phyloP scores from a whole-genome alignment of 306 rosid genomes.

The Gleditsia sinensis region DNA sequence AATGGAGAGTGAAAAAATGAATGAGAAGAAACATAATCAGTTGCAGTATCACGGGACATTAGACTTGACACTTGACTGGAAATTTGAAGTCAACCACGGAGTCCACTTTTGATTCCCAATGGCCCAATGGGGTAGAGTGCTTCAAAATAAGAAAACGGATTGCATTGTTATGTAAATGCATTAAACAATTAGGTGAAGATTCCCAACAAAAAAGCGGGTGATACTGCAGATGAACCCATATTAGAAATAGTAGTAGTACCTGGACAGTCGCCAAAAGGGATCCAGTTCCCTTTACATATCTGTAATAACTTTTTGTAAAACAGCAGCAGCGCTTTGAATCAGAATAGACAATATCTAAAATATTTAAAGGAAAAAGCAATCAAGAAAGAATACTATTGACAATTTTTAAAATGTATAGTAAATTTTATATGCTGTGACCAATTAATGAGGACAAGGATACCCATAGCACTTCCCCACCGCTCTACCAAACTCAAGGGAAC shows the following conservation, averaged over 20 bases:
- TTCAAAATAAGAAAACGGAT: slow-evolving; percentile 9
- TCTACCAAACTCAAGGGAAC: slow-evolving; percentile 84
- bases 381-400: slow-evolving; percentile 12
- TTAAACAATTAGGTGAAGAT: background rate
- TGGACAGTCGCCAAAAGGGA: slow-evolving; percentile 80
- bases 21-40: slow-evolving; percentile 18
- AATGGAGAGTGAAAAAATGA: background rate
- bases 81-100: background rate
- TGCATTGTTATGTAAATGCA: background rate
- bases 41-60: background rate
- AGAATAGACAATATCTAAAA: slow-evolving; percentile 79
- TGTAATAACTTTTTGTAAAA: slow-evolving; percentile 87
- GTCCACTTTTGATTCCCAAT: background rate
- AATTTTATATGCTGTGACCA: slow-evolving; percentile 12
- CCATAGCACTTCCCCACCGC: slow-evolving; percentile 98
- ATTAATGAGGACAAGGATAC: slow-evolving; percentile 69
- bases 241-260: slow-evolving; percentile 49
- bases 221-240: background rate
- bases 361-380: slow-evolving; percentile 43
- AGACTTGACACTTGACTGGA: background rate
- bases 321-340: slow-evolving; percentile 97
- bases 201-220: background rate
- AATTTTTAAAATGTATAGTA: background rate
- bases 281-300: slow-evolving; percentile 97
- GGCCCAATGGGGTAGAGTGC: no score